phyloP scores from a whole-genome alignment of 2,329 filamentous ascomycete species.

The Diaporthe amygdali region DNA sequence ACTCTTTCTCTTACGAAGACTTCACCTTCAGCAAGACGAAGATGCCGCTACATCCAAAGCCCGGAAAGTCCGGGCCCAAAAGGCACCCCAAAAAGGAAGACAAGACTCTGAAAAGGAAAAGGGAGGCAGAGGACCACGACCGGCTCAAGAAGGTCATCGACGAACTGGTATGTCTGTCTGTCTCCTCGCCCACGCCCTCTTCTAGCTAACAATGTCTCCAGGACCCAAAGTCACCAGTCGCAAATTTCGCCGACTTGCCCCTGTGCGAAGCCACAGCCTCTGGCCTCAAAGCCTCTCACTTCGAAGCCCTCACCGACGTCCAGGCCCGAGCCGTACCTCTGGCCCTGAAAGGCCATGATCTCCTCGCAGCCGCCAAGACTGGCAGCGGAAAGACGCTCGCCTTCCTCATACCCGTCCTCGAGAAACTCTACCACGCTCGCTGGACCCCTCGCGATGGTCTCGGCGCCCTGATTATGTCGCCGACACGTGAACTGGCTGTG shows the following conservation, averaged over 20 bases:
- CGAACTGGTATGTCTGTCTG: slow-evolving; percentile 56
- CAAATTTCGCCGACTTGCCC: slow-evolving; percentile 82
- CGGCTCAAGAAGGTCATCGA: slow-evolving; percentile 55
- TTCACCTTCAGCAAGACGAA: neutral
- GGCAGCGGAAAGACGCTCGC: slow-evolving; percentile 95
- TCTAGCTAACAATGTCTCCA: slow-evolving; percentile 33
- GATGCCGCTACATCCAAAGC: slow-evolving; percentile 19
- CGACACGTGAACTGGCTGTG: slow-evolving; percentile 92
- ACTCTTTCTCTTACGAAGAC: neutral
- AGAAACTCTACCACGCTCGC: slow-evolving; percentile 86
- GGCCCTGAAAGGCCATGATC: slow-evolving; percentile 83
- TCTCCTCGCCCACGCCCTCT: too few species aligned
- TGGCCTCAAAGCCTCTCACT: slow-evolving; percentile 86
- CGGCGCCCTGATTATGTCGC: slow-evolving; percentile 90
- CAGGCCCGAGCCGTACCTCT: slow-evolving; percentile 88
- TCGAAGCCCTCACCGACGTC: slow-evolving; percentile 88
- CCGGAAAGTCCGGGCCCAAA: neutral
- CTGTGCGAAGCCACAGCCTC: slow-evolving; percentile 80
- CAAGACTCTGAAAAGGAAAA: slow-evolving; percentile 30
- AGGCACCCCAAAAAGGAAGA: slow-evolving; percentile 26
- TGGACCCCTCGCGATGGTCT: slow-evolving; percentile 93
- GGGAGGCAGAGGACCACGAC: slow-evolving; percentile 31
- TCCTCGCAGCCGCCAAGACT: slow-evolving; percentile 93
- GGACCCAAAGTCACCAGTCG: slow-evolving; percentile 67
- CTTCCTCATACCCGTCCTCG: slow-evolving; percentile 89